A percentile compares a stretch with the other conserved stretches of the same genome.
These are phyloP conservation scores for Pichia phayaonensis DNA, from an alignment of 805 yeast genomes.

Conservation along the genomic window DNA sequence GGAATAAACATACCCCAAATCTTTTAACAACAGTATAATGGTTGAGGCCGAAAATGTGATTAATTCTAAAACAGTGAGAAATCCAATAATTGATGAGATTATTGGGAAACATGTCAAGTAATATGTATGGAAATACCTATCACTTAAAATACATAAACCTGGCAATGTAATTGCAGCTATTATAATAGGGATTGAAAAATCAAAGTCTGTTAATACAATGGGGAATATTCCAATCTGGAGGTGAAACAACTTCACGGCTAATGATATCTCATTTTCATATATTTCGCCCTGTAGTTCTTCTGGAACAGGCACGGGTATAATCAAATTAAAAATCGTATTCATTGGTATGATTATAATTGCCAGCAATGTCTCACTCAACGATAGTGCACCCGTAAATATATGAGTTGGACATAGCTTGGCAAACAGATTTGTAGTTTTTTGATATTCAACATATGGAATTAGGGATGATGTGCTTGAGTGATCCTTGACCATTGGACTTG, in stretches of 20 bases:
- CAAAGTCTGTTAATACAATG: slow-evolving; percentile 8
- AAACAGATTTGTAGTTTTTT: slow-evolving; percentile 5
- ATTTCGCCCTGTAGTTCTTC: slow-evolving; percentile 10
- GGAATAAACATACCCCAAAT: slow-evolving; percentile 36
- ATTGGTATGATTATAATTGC: slow-evolving; percentile 22
- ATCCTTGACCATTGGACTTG: background rate
- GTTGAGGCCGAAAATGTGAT: slow-evolving; percentile 26
- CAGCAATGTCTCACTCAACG: slow-evolving; percentile 20
- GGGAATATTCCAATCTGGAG: slow-evolving; percentile 21
- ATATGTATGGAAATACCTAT: background rate
- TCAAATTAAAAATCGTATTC: slow-evolving; percentile 17
- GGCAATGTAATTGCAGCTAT: background rate
- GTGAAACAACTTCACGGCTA: slow-evolving; percentile 20
- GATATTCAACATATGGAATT: slow-evolving; percentile 8
- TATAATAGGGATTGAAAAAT: background rate
- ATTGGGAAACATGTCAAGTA: slow-evolving; percentile 17
- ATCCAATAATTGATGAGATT: slow-evolving; percentile 24
- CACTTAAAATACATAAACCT: background rate
- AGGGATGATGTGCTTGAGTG: background rate
- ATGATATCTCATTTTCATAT: slow-evolving; percentile 15
- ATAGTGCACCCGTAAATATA: slow-evolving; percentile 5
- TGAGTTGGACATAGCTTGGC: slow-evolving; percentile 10
- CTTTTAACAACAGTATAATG: slow-evolving; percentile 30
- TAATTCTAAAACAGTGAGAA: slow-evolving; percentile 21
- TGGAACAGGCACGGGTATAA: slow-evolving; percentile 24